Evolutionary conservation across 202 grass and related monocot genomes (phyloP).

Genomic region (Setaria viridis): DNA sequence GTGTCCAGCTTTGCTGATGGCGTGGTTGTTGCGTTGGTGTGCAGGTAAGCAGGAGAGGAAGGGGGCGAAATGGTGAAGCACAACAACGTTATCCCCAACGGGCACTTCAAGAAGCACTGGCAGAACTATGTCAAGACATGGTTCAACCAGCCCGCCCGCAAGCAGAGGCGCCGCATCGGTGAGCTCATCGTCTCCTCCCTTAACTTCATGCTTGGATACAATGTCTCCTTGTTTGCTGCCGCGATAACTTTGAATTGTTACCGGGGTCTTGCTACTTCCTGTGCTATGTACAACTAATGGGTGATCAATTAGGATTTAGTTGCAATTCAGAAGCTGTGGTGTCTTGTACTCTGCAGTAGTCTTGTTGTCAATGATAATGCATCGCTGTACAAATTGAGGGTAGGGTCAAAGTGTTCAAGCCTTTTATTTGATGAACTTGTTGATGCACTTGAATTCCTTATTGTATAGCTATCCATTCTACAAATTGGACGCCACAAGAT

Average conservation of each 20-base stretch:
- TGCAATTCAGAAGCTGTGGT: not conserved
- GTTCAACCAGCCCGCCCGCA: slow-evolving; percentile 97
- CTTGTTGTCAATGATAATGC: not conserved
- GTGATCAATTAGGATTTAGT: not conserved
- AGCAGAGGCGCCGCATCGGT: slow-evolving; percentile 85
- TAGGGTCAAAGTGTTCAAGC: no score
- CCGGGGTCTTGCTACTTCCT: no score
- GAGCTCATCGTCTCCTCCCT: not conserved
- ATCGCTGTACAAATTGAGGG: no score
- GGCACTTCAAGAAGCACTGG: slow-evolving; percentile 93
- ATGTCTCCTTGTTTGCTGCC: not conserved
- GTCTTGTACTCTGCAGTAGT: not conserved
- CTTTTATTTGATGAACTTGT: not conserved
- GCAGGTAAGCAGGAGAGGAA: slow-evolving; percentile 51
- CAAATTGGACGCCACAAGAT: not conserved
- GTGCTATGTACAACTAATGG: no score
- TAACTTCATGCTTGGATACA: no score
- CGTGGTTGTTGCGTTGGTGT: not conserved
- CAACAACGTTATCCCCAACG: slow-evolving; percentile 89
- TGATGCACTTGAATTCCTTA: not conserved
- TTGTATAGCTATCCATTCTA: not conserved
- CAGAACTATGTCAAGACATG: slow-evolving; percentile 87
- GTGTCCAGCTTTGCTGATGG: not conserved
- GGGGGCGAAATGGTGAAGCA: slow-evolving; percentile 76
- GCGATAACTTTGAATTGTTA: no score